Evolutionary conservation across 768 basidiomycete species (phyloP), one percentile per base, ranked within the genome.

Genomic region (Lactarius quietus): DNA sequence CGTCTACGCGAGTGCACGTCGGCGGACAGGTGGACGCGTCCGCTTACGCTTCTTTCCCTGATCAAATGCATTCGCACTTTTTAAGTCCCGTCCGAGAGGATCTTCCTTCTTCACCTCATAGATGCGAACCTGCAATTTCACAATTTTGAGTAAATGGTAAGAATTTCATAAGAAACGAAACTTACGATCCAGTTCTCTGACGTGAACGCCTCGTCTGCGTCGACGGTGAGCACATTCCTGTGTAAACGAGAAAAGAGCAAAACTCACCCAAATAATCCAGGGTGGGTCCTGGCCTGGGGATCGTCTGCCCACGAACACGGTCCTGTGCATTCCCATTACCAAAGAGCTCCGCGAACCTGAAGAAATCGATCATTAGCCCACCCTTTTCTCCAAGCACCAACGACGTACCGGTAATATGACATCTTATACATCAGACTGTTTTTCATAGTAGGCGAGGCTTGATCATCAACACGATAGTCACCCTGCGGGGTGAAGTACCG

Each of bases 381-480:
- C 31, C 59, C 63, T 3, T 26, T 28, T 9, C 6, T 10, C 48
- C 64, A 61, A 35, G 29, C n/a, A 31, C 1, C 17, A 17, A 39
- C 18, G 10, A 70, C 81, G 54, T 65, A 92, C 86, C 95, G 85
- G 74, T 96, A 98, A 75, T 96, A 98, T 18, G 90, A 92, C 94
- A 98, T 94, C 82, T 98, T 98, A 79, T 98, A 98, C 96, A 99
- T 97, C 78, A 99, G 79, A 72, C 93, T 92, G 73, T 97, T 89
- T 79, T 82, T 92, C 97, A 99, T 99, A 15, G 94, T 78, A 1
- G 84, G 78, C 0, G 90, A 86, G 56, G 97, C 97, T 55, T 79
- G 78, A 31, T 91, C 92, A 72, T 98, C 97, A 48, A 99, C 82
- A 64, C 88, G 86, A 78, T 98, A 99, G 74, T 98, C 97, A 53